Base-by-base conservation (phyloP, 768 basidiomycete genomes). In the Mycena polygramma region DNA sequence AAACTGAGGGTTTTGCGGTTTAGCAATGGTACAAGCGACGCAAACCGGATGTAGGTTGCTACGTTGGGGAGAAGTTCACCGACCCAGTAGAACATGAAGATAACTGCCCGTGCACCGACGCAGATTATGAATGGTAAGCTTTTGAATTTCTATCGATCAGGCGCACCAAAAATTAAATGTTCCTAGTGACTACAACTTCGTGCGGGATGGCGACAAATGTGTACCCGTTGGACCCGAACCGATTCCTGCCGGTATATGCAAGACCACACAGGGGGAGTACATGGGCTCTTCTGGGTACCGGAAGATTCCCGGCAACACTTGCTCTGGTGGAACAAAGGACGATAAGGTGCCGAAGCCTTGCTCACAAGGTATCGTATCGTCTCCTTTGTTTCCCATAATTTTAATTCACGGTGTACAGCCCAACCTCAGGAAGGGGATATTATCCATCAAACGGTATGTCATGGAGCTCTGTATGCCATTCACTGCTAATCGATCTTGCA, bases 21-120 rank as follows among this genome's bases (percentile, higher is more conserved):
- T 76, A 97, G 94, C 97, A 99, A 93, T 98, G 93, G 92, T 99
- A 97, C 79, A 86, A 80, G 61, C 89, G 98, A 24, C 87, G 96
- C 78, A 99, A 95, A 80, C 79, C 87, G 0, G 86, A 93, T 64
- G 94, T 91, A 2, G 85, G 95, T 63, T 99, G 98, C 74, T 98
- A 94, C 72, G 92, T 99, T 17, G 95, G 94, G 0, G 85, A 96
- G 63, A 95, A 98, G 80, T 99, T 93, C 82, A 81, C 85, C 39
- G 97, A 98, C 76, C 96, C 97, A 0, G 89, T 92, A 13, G 91
- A 86, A 26, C 90, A 94, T 66, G 94, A 96, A 64, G 95, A 97
- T 53, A 82, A 86, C 60, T 99, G 98, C 78, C 77, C 87, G 20
- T 99, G 98, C 77, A 85, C 87, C 2, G 93, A 95, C 71, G 90